A percentile compares a stretch with the other conserved stretches of the same genome.
These are phyloP conservation scores for Achaetomiella virescens DNA, from an alignment of 495 filamentous ascomycete genomes.

Conservation along the genomic window DNA sequence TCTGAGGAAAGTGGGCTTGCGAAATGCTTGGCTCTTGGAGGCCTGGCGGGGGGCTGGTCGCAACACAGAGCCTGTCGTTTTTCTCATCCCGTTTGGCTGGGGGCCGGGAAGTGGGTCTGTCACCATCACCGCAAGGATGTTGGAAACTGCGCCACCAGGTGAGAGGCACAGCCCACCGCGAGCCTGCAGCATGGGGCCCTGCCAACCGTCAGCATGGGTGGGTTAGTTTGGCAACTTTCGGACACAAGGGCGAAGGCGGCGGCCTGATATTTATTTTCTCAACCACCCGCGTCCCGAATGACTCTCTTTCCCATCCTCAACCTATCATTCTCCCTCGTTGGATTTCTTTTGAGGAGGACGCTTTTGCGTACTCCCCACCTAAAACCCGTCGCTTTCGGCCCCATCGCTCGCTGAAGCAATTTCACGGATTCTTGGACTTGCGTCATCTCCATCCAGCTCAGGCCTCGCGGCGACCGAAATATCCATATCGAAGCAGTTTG, in stretches of 20 bases:
- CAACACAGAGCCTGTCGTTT: neutral
- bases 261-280: slow-evolving; percentile 9
- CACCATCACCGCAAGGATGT: slow-evolving; percentile 7
- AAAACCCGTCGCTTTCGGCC: neutral
- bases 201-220: slow-evolving; percentile 5
- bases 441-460: neutral
- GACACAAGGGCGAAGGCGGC: neutral
- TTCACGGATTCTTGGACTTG: neutral
- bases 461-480: neutral
- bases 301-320: neutral
- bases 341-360: neutral
- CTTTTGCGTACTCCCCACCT: neutral
- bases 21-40: neutral
- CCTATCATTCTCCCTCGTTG: neutral
- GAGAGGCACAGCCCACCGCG: slow-evolving; percentile 9
- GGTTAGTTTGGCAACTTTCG: slow-evolving; percentile 1
- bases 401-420: neutral
- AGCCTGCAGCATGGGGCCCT: neutral
- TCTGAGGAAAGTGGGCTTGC: neutral
- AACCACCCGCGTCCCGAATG: neutral
- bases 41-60: neutral
- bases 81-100: neutral
- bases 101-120: slow-evolving; percentile 8
- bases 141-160: slow-evolving; percentile 13
- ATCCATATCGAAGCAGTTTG: neutral